phyloP scores from a whole-genome alignment of 2,329 filamentous ascomycete species.

The Alternaria rosae region DNA sequence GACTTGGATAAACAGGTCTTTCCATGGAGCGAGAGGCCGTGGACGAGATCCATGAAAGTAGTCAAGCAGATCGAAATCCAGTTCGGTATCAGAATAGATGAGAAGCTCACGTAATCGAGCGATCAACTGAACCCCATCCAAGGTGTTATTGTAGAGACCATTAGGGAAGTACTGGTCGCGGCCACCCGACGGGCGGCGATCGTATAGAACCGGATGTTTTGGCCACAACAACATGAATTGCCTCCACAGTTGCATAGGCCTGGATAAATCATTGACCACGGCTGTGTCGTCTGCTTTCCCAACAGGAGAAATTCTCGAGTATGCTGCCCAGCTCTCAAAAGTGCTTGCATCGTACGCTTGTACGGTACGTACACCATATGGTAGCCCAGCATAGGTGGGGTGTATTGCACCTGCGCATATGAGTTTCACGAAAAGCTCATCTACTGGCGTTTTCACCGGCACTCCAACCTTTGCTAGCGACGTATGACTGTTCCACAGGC shows the following conservation, averaged over 20 bases:
- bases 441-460: not conserved
- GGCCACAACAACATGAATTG: not conserved
- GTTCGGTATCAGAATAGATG: not conserved
- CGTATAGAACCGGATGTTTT: not conserved
- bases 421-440: not conserved
- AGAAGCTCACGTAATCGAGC: not conserved
- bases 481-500: not conserved
- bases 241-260: not conserved
- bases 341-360: not conserved
- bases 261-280: not conserved
- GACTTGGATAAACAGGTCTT: not conserved
- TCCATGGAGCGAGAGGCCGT: not conserved
- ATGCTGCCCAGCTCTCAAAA: not conserved
- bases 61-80: no score
- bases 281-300: not conserved
- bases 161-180: not conserved
- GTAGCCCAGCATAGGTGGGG: not conserved
- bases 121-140: no score
- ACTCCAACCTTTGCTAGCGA: not conserved
- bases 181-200: fast-evolving
- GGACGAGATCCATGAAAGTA: not conserved
- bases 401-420: not conserved
- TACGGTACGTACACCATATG: not conserved
- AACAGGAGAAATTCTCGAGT: not conserved
- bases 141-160: not conserved